Conservation (phyloP, 2,329 filamentous ascomycete genomes). For the Cyphellophora europaea region DNA sequence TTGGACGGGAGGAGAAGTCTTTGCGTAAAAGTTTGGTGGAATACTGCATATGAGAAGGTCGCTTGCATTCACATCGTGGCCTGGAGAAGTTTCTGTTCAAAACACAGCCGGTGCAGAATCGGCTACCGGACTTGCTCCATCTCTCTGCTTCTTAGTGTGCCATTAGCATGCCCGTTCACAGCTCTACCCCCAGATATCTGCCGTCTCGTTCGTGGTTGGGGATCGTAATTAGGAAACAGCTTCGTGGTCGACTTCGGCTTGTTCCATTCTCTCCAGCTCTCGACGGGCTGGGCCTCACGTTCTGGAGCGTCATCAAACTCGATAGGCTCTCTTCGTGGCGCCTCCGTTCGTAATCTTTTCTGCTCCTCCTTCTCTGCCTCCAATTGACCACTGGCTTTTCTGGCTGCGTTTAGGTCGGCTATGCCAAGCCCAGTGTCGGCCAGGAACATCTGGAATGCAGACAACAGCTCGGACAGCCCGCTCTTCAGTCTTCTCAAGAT, state of each 20-base stretch:
- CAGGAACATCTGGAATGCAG: constrained; percentile 66
- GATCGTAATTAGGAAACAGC: constrained; percentile 1
- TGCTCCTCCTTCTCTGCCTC: constrained; percentile 8
- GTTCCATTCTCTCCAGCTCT: constrained; percentile 1
- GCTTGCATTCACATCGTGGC: too few species aligned
- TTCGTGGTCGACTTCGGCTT: constrained; percentile 1
- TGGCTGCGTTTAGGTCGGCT: constrained; percentile 64
- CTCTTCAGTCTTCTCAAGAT: constrained; percentile 56
- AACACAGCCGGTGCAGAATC: too few species aligned
- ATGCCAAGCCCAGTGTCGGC: constrained; percentile 59
- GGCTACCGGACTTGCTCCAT: constrained; percentile 5
- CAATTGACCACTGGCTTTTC: constrained; percentile 44
- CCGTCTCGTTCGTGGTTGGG: neutral
- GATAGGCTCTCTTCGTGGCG: constrained; percentile 2
- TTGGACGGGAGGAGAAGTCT: constrained; percentile 23
- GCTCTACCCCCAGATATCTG: neutral
- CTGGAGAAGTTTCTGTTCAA: too few species aligned
- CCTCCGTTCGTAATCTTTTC: constrained; percentile 1
- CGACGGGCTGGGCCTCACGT: neutral
- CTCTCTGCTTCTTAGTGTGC: constrained; percentile 1
- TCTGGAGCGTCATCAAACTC: neutral
- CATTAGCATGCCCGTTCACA: constrained; percentile 1
- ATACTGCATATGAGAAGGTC: too few species aligned
- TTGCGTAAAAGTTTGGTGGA: too few species aligned
- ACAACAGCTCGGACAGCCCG: constrained; percentile 56